phyloP scores from a whole-genome alignment of 371 early-diverging fungal species.

The Mucor piriformis region DNA sequence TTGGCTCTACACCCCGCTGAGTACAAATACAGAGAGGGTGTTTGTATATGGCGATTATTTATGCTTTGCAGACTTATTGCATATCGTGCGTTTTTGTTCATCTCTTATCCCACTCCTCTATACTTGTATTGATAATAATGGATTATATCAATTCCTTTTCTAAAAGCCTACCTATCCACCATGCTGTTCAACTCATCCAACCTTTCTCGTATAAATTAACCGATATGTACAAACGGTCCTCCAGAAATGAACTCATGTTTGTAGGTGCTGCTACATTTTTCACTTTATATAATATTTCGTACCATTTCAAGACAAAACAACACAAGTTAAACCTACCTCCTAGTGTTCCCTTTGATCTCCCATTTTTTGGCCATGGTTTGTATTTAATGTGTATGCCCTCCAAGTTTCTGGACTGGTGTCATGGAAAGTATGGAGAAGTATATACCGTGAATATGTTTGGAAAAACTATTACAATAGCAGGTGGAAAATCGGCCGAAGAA shows the following conservation, averaged over 20 bases:
- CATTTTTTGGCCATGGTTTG: slow-evolving; percentile 40
- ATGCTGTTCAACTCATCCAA: slow-evolving; percentile 7
- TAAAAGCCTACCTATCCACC: slow-evolving; percentile 11
- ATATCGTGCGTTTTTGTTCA: too few species aligned
- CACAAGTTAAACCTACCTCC: slow-evolving; percentile 37
- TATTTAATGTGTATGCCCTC: slow-evolving; percentile 25
- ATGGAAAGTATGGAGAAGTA: slow-evolving; percentile 37
- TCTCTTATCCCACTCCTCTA: too few species aligned
- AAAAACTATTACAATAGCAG: slow-evolving; percentile 25
- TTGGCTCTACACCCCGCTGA: too few species aligned
- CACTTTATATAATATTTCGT: slow-evolving; percentile 27
- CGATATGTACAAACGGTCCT: slow-evolving; percentile 26
- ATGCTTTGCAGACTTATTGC: too few species aligned
- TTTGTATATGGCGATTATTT: too few species aligned
- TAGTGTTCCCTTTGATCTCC: slow-evolving; percentile 34
- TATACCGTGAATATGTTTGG: slow-evolving; percentile 32
- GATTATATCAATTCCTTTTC: slow-evolving; percentile 2
- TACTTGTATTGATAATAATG: too few species aligned
- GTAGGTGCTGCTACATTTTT: slow-evolving; percentile 35
- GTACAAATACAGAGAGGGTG: too few species aligned
- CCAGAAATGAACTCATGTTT: slow-evolving; percentile 29
- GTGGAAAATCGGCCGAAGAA: slow-evolving; percentile 36
- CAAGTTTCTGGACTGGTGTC: slow-evolving; percentile 45
- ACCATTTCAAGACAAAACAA: slow-evolving; percentile 24
- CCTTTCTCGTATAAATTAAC: slow-evolving; percentile 3